A percentile compares a stretch with the other conserved stretches of the same genome.
phyloP scores from a whole-genome alignment of 192 early-diverging fungal species.

The Coemansia sp. region DNA sequence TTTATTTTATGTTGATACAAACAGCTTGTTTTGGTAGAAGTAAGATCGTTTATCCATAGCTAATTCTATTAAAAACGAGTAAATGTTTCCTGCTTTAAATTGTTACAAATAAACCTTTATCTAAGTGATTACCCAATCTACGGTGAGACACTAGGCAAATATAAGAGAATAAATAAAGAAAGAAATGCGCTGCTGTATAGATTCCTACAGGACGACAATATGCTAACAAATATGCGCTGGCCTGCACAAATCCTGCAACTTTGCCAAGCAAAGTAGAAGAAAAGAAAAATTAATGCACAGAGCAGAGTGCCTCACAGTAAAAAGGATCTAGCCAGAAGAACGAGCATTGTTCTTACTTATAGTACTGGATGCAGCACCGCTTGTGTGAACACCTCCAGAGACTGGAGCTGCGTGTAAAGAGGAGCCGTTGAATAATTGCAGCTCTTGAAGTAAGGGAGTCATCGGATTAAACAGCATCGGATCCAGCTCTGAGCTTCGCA shows the following conservation, averaged over 20 bases:
- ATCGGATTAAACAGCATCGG: constrained; percentile 52
- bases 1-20: too few species aligned
- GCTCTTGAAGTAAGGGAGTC: constrained; percentile 52
- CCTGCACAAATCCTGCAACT: neutral
- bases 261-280: neutral
- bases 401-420: constrained; percentile 1
- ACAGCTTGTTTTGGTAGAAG: too few species aligned
- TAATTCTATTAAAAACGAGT: too few species aligned
- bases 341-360: constrained; percentile 7
- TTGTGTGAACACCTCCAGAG: constrained; percentile 5
- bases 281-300: neutral
- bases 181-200: neutral
- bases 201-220: neutral
- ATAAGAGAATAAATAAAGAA: neutral
- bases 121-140: too few species aligned
- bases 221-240: neutral
- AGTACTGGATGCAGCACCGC: neutral
- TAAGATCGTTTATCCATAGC: too few species aligned
- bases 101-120: too few species aligned
- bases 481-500: constrained; percentile 32
- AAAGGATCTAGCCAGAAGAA: constrained; percentile 1
- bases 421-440: constrained; percentile 34
- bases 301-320: neutral
- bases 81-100: too few species aligned
- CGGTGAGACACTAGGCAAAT: neutral